phyloP scores from a whole-genome alignment of 768 basidiomycete species.

The Suillus weaverae region DNA sequence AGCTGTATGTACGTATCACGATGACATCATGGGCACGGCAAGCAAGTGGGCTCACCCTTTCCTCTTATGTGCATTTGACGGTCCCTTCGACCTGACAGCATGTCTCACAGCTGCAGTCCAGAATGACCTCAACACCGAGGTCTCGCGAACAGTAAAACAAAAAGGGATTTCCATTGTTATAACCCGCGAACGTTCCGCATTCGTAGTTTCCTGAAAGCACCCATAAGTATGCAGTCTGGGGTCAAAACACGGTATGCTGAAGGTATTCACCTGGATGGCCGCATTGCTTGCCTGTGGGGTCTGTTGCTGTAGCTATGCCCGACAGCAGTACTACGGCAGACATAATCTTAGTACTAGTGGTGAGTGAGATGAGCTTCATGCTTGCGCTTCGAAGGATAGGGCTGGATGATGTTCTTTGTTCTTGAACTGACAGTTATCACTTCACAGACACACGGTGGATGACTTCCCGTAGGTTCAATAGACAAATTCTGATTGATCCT shows the following conservation, averaged over 20 bases:
- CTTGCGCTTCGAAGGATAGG: neutral
- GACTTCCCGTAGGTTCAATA: neutral
- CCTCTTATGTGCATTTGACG: no score
- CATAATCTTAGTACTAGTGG: neutral
- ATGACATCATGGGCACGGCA: neutral
- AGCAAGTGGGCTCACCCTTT: neutral
- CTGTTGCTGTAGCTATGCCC: neutral
- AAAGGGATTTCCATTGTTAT: neutral
- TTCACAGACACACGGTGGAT: neutral
- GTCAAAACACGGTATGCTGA: neutral
- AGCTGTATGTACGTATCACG: neutral
- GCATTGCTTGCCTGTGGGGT: neutral
- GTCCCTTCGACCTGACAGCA: neutral
- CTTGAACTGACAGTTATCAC: neutral
- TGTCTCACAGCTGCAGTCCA: neutral
- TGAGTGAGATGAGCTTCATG: neutral
- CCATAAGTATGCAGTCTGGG: neutral
- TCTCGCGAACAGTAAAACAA: neutral
- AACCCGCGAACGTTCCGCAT: neutral
- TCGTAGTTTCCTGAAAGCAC: neutral
- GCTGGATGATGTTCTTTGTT: neutral
- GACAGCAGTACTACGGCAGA: neutral
- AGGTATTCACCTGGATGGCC: neutral
- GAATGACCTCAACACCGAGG: neutral
- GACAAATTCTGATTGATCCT: neutral